Conservation (phyloP, 352 stramenopile genomes). For the Globisporangium echinulatum region DNA sequence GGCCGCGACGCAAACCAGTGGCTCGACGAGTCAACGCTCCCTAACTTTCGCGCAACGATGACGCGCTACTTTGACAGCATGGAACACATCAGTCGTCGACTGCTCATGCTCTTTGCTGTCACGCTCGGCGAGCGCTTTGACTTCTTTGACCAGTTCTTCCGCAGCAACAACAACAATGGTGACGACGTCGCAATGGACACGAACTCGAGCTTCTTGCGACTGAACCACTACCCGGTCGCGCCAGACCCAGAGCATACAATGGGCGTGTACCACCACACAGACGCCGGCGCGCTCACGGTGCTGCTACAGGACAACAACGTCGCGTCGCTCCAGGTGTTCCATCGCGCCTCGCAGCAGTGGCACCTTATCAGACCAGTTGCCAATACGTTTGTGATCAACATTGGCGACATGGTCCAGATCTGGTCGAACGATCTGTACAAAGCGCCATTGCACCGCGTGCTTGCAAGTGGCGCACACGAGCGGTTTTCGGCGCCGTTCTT, state of each 20-base stretch:
- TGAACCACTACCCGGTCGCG: conserved; percentile 87
- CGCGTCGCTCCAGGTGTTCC: conserved; percentile 37
- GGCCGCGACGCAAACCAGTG: conserved; percentile 86
- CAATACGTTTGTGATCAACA: conserved; percentile 49
- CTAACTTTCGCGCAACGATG: conserved; percentile 50
- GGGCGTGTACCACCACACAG: conserved; percentile 40
- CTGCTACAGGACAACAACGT: conserved; percentile 42
- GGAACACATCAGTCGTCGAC: conserved; percentile 40
- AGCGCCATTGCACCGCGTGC: conserved; percentile 39
- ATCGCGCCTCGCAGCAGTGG: conserved; percentile 30
- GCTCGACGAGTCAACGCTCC: conserved; percentile 34
- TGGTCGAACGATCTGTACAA: conserved; percentile 44
- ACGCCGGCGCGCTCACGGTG: conserved; percentile 39
- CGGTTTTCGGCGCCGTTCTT: conserved; percentile 44
- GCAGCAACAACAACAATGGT: conserved; percentile 5
- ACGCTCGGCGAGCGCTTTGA: conserved; percentile 39
- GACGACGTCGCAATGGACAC: conserved; percentile 7
- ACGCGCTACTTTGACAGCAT: conserved; percentile 38
- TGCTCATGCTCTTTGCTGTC: conserved; percentile 57
- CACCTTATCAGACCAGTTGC: conserved; percentile 24
- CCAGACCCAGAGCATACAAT: conserved; percentile 22
- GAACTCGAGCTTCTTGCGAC: conserved; percentile 87
- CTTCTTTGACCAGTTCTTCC: conserved; percentile 65
- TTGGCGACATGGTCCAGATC: conserved; percentile 48
- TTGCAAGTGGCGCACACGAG: conserved; percentile 18